phyloP scores from a whole-genome alignment of 495 filamentous ascomycete genomes.

The Annulohypoxylon bovei region DNA sequence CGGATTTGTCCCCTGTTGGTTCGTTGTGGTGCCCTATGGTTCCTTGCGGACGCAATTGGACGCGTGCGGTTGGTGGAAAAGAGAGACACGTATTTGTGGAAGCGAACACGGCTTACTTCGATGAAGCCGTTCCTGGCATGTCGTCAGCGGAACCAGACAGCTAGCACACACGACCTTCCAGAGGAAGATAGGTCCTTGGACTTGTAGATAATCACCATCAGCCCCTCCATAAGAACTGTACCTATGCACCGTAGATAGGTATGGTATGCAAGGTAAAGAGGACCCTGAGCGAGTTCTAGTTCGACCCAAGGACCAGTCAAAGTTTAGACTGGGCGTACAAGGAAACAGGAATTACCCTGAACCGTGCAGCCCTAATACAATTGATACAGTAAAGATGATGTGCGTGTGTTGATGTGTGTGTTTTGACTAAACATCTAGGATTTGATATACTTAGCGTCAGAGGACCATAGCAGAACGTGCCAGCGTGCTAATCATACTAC shows the following conservation, averaged over 20 bases:
- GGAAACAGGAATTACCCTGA: slow-evolving; percentile 14
- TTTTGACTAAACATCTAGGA: not conserved
- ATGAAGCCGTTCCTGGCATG: slow-evolving; percentile 24
- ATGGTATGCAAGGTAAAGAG: slow-evolving; percentile 3
- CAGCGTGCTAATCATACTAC: not conserved
- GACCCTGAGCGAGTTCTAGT: slow-evolving; percentile 19
- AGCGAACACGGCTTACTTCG: slow-evolving; percentile 35
- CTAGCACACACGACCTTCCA: slow-evolving; percentile 27
- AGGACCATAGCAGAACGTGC: not conserved
- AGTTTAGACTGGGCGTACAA: slow-evolving; percentile 3
- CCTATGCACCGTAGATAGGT: not conserved
- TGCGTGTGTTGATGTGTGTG: not conserved
- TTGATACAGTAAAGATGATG: slow-evolving; percentile 7
- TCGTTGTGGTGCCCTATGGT: not conserved
- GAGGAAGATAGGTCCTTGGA: slow-evolving; percentile 17
- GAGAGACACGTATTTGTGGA: slow-evolving; percentile 29
- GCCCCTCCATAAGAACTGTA: slow-evolving; percentile 11
- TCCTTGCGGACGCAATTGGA: slow-evolving; percentile 14
- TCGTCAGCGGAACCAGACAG: slow-evolving; percentile 11
- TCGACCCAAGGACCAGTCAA: slow-evolving; percentile 16
- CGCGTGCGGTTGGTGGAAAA: slow-evolving; percentile 23
- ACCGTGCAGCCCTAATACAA: slow-evolving; percentile 5
- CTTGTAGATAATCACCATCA: slow-evolving; percentile 12
- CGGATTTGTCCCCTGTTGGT: slow-evolving; percentile 8
- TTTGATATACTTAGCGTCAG: not conserved